Evolutionary conservation across 345 rosid genomes (phyloP).

Genomic region (Viola odorata): DNA sequence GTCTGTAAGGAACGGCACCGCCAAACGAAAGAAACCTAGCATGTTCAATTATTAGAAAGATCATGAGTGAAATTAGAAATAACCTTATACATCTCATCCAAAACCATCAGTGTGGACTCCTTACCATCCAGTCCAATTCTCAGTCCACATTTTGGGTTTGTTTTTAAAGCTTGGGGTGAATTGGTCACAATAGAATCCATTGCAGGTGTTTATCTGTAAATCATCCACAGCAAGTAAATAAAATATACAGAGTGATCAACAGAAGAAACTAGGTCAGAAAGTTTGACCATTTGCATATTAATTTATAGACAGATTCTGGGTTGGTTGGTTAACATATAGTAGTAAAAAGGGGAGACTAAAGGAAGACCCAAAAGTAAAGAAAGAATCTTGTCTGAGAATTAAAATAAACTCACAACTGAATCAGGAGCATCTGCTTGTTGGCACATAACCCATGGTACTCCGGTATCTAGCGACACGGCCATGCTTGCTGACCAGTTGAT

Average conservation of each 20-base stretch:
- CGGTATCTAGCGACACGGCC: conserved; percentile 83
- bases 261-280: no score
- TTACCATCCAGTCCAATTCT: conserved; percentile 97
- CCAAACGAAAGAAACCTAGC: conserved; percentile 76
- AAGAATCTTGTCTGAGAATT: not conserved
- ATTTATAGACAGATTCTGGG: not conserved
- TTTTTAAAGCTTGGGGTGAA: conserved; percentile 82
- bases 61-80: not conserved
- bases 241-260: no score
- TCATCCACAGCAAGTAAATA: not conserved
- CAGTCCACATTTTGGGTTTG: conserved; percentile 97
- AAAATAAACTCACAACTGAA: conserved; percentile 55
- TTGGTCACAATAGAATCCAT: conserved; percentile 95
- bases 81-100: not conserved
- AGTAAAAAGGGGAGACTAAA: not conserved
- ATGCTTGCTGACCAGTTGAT: conserved; percentile 87
- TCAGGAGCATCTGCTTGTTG: conserved; percentile 94
- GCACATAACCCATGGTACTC: conserved; percentile 99
- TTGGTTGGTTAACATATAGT: not conserved
- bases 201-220: conserved; percentile 87
- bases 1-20: conserved; percentile 77
- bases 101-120: conserved; percentile 12
- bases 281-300: not conserved
- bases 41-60: conserved; percentile 12
- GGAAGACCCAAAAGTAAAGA: not conserved